Evolutionary conservation across 768 basidiomycete genomes (phyloP).

Genomic region (Termitomyces heimii): DNA sequence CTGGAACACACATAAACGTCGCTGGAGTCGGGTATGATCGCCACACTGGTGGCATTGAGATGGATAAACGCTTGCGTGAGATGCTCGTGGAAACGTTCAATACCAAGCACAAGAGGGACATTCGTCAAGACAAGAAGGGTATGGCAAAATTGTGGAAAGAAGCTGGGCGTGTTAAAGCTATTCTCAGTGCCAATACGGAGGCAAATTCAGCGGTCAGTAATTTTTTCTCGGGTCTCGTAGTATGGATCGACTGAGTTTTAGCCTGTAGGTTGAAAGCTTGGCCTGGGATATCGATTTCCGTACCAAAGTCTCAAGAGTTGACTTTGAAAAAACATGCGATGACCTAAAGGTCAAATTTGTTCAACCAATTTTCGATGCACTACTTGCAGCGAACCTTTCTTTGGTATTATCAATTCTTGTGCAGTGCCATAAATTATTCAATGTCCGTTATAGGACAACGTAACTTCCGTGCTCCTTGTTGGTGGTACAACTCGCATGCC

Average conservation of each 20-base stretch:
- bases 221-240: not conserved
- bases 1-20: slow-evolving; percentile 69
- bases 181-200: slow-evolving; percentile 90
- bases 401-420: slow-evolving; percentile 37
- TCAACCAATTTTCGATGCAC: slow-evolving; percentile 69
- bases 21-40: slow-evolving; percentile 82
- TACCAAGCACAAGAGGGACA: slow-evolving; percentile 58
- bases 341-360: slow-evolving; percentile 62
- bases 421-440: slow-evolving; percentile 1
- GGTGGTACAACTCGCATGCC: slow-evolving; percentile 90
- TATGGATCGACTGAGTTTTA: slow-evolving; percentile 2
- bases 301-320: slow-evolving; percentile 64
- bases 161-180: slow-evolving; percentile 82
- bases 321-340: slow-evolving; percentile 71
- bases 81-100: slow-evolving; percentile 75
- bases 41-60: slow-evolving; percentile 69
- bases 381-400: slow-evolving; percentile 58
- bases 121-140: slow-evolving; percentile 70
- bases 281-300: slow-evolving; percentile 91
- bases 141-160: slow-evolving; percentile 96
- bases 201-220: slow-evolving; percentile 59
- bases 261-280: slow-evolving; percentile 71
- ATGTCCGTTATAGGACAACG: slow-evolving; percentile 49
- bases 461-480: slow-evolving; percentile 87
- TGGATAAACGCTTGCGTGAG: slow-evolving; percentile 80